Conservation (phyloP, 2,329 filamentous ascomycete species). For the Hypoxylon sp. region DNA sequence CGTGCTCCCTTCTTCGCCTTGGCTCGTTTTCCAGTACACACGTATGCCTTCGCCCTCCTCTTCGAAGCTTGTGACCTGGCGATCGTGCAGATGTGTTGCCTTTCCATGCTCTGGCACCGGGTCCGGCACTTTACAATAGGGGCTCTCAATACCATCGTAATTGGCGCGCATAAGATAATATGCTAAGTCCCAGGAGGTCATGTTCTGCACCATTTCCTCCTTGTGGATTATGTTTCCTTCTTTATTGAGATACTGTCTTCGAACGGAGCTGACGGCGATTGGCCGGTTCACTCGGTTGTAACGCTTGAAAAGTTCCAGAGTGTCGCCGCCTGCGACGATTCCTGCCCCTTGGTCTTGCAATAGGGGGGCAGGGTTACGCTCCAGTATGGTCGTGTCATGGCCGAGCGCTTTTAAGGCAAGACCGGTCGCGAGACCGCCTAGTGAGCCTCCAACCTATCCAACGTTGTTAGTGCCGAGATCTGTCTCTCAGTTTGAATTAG, state of each 20-base stretch:
- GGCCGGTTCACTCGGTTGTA: slow-evolving; percentile 57
- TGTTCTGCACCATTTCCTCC: slow-evolving; percentile 56
- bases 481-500: neutral
- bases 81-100: slow-evolving; percentile 53
- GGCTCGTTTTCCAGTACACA: slow-evolving; percentile 53
- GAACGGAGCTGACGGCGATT: slow-evolving; percentile 50
- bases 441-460: slow-evolving; percentile 57
- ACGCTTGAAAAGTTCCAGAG: slow-evolving; percentile 57
- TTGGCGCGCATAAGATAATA: slow-evolving; percentile 61
- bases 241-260: slow-evolving; percentile 54
- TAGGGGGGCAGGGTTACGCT: slow-evolving; percentile 59
- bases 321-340: slow-evolving; percentile 61
- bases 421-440: slow-evolving; percentile 57
- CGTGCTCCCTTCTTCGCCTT: slow-evolving; percentile 50
- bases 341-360: slow-evolving; percentile 63
- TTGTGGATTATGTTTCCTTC: slow-evolving; percentile 53
- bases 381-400: slow-evolving; percentile 59
- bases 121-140: slow-evolving; percentile 51
- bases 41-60: slow-evolving; percentile 48
- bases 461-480: slow-evolving; percentile 5
- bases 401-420: slow-evolving; percentile 58
- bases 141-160: slow-evolving; percentile 56
- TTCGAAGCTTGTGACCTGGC: slow-evolving; percentile 51
- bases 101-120: slow-evolving; percentile 47
- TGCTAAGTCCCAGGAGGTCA: slow-evolving; percentile 63